Evolutionary conservation across 495 filamentous ascomycete species (phyloP).

Genomic region (Immersiella caudata): DNA sequence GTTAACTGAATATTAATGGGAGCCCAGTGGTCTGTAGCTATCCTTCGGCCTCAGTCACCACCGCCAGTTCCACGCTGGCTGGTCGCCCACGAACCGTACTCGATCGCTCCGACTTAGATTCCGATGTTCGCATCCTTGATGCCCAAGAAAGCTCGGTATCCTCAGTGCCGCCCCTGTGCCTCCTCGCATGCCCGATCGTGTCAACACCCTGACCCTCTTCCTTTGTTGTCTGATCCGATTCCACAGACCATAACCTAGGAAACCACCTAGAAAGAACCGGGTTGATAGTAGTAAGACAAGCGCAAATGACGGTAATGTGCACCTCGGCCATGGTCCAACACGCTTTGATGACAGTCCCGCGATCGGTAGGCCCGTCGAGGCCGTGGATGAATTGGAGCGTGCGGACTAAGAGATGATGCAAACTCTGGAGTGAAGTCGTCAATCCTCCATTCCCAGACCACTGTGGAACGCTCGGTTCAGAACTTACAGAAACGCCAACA

Average conservation of each 20-base stretch:
- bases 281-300: background rate
- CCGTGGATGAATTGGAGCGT: background rate
- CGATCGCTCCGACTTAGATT: too few relatives aligned
- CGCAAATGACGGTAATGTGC: background rate
- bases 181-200: background rate
- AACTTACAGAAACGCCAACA: slow-evolving; percentile 14
- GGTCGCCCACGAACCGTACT: too few relatives aligned
- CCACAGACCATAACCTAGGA: background rate
- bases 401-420: background rate
- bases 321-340: background rate
- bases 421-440: too few relatives aligned
- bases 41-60: too few relatives aligned
- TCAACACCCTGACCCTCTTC: background rate
- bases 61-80: too few relatives aligned
- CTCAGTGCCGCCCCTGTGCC: too few relatives aligned
- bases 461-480: too few relatives aligned
- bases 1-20: too few relatives aligned
- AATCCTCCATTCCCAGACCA: too few relatives aligned
- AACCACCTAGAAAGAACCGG: background rate
- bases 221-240: background rate
- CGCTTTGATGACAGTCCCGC: background rate
- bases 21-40: too few relatives aligned
- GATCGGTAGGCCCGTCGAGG: background rate
- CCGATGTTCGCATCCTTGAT: too few relatives aligned
- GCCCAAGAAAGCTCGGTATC: too few relatives aligned